Evolutionary conservation across 1,284 basidiomycete genomes (phyloP), one percentile per base, ranked within the genome.

Genomic region (Takashimella tepidaria): DNA sequence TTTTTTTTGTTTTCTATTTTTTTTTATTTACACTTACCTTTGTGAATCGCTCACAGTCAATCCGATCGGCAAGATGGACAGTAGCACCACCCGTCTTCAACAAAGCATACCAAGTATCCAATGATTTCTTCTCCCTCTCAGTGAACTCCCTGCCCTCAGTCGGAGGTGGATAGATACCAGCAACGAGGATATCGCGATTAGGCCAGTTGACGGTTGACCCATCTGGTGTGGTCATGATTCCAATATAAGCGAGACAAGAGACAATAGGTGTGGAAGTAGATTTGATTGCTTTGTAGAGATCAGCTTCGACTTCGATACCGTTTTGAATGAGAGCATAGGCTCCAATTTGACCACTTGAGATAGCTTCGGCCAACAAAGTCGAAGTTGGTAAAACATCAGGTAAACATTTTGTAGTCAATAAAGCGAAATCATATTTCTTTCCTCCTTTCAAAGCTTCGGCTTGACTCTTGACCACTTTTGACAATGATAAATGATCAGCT

Each of bases 321-420:
- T 91, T 90, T 68, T 89, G 86, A 44, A 90, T 72, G 13, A 89
- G 68, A 1, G 86, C 82, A 61, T 86, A 86, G 1, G 80, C 81
- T 0, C 79, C 77, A 3, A 75, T 66, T 62, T 85, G 85, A 1
- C 79, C 75, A 1, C 76, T 56, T 0, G 78, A 76, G 23, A 89
- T 75, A 1, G 86, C 74, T 1, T 86, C 83, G 20, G 77, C 73
- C 16, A 89, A 79, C 12, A 89, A 73, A 12, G 74, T 68, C 0
- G 84, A 75, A 3, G 83, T 87, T 12, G 79, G 79, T 1, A 75
- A 65, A 19, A 86, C 68, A 61, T 90, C 88, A 0, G 88, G 88
- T 3, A 89, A 74, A 4, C 83, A 83, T 67, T 90, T 90, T 2
- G 85, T 87, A 1, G 84, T 80, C 50, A 89, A 72, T 11, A 89